phyloP scores from a whole-genome alignment of 2,329 filamentous ascomycete genomes.

The Aspergillus udagawae region DNA sequence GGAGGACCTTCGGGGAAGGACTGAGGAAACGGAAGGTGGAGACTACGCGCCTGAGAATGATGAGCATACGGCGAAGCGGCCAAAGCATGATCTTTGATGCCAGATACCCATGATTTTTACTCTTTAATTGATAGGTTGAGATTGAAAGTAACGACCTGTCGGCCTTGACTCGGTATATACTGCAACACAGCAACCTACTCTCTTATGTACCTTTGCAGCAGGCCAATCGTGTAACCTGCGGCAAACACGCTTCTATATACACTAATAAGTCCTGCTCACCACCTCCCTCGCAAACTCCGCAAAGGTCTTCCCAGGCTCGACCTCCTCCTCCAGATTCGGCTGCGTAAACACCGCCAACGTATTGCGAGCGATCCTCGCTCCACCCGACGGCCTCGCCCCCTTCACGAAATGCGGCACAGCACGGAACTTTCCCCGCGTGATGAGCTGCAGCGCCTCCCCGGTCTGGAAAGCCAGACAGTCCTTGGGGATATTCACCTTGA shows the following conservation, averaged over 20 bases:
- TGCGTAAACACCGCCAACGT: constrained; percentile 96
- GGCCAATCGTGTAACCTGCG: background rate
- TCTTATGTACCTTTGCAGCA: background rate
- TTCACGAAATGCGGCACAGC: constrained; percentile 95
- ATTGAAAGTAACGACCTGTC: background rate
- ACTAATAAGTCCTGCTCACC: constrained; percentile 62
- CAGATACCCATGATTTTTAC: background rate
- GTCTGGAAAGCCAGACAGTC: constrained; percentile 97
- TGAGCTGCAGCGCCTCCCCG: constrained; percentile 83
- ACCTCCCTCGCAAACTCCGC: constrained; percentile 73
- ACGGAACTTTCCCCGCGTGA: constrained; percentile 85
- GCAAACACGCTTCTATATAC: background rate
- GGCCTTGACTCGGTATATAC: background rate
- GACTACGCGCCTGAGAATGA: constrained; percentile 20
- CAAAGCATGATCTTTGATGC: constrained; percentile 6
- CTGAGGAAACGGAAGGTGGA: constrained; percentile 24
- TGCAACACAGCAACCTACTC: background rate
- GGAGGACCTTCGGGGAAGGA: constrained; percentile 21
- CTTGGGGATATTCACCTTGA: constrained; percentile 88
- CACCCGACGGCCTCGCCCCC: constrained; percentile 60
- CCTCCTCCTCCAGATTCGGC: constrained; percentile 74
- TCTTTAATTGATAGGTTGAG: background rate
- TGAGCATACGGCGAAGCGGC: constrained; percentile 16
- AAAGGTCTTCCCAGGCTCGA: constrained; percentile 71
- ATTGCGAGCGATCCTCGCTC: constrained; percentile 65